Evolutionary conservation across 2,329 filamentous ascomycete species (phyloP).

Genomic region (Ceratocystis smalleyi): DNA sequence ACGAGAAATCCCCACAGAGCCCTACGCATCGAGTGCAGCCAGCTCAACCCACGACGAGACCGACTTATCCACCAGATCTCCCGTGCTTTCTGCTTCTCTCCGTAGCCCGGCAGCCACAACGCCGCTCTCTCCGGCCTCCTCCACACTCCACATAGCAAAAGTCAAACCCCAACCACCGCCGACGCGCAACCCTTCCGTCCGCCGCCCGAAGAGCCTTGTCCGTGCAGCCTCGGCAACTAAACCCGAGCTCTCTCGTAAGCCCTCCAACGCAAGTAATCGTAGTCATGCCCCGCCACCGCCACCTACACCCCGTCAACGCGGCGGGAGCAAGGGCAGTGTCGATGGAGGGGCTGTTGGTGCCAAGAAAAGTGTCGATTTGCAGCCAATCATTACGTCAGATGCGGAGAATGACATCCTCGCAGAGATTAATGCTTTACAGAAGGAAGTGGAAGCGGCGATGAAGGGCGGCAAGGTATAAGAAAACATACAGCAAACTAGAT

Average conservation of each 20-base stretch:
- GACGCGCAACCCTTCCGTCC: constrained; percentile 29
- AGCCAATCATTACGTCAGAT: constrained; percentile 14
- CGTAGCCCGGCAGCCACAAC: constrained; percentile 27
- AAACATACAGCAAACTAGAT: too few species aligned
- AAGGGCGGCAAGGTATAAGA: constrained; percentile 5
- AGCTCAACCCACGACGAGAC: background rate
- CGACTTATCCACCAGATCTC: background rate
- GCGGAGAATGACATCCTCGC: constrained; percentile 45
- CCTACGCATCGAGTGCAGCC: background rate
- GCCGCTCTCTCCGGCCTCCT: constrained; percentile 31
- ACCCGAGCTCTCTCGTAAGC: background rate
- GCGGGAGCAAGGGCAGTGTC: constrained; percentile 31
- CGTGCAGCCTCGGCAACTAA: constrained; percentile 19
- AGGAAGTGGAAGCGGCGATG: constrained; percentile 51
- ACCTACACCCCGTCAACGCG: constrained; percentile 32
- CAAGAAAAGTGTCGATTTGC: constrained; percentile 9
- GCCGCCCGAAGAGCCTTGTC: constrained; percentile 30
- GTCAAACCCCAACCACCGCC: constrained; percentile 28
- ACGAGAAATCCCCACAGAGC: background rate
- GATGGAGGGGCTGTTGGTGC: constrained; percentile 24
- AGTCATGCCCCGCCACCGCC: constrained; percentile 30
- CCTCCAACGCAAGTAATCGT: constrained; percentile 4
- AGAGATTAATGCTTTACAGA: constrained; percentile 54
- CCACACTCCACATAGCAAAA: constrained; percentile 25
- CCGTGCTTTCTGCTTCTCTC: background rate